phyloP scores from a whole-genome alignment of 2,329 filamentous ascomycete genomes.

The Arachnopeziza araneosa region DNA sequence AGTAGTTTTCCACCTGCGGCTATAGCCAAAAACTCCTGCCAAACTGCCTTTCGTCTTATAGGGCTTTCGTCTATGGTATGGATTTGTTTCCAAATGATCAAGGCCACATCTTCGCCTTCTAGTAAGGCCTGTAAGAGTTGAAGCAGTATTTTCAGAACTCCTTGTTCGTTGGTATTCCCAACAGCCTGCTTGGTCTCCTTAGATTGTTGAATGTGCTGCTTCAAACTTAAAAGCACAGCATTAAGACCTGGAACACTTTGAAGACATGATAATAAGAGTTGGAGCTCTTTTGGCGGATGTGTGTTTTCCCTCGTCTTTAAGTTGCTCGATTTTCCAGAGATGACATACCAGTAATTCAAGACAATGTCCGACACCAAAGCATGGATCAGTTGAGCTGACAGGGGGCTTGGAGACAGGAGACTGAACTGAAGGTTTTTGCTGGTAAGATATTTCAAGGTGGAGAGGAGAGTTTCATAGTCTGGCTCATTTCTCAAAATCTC shows the following conservation, averaged over 20 bases:
- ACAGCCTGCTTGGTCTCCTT: conserved; percentile 31
- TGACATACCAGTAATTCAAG: conserved; percentile 73
- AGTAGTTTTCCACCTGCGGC: conserved; percentile 56
- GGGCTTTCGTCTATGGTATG: conserved; percentile 28
- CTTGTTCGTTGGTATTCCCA: conserved; percentile 27
- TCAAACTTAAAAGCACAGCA: conserved; percentile 66
- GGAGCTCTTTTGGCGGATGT: conserved; percentile 31
- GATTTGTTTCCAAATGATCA: conserved; percentile 41
- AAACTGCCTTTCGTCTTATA: conserved; percentile 45
- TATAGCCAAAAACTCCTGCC: conserved; percentile 57
- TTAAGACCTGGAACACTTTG: conserved; percentile 72
- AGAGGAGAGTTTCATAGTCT: conserved; percentile 49
- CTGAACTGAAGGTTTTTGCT: conserved; percentile 40
- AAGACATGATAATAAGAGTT: conserved; percentile 58
- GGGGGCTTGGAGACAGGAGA: conserved; percentile 57
- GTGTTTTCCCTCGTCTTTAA: background rate
- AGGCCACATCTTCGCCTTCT: conserved; percentile 37
- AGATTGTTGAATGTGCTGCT: conserved; percentile 50
- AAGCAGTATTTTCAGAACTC: conserved; percentile 36
- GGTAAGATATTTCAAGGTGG: conserved; percentile 47
- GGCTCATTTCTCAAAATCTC: conserved; percentile 57
- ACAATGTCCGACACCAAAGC: conserved; percentile 67
- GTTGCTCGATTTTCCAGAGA: conserved; percentile 31
- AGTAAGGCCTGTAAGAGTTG: conserved; percentile 39
- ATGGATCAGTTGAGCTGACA: conserved; percentile 70